Conservation (phyloP, 1,139 yeast species). For the Saccharomycopsis crataegensis region DNA sequence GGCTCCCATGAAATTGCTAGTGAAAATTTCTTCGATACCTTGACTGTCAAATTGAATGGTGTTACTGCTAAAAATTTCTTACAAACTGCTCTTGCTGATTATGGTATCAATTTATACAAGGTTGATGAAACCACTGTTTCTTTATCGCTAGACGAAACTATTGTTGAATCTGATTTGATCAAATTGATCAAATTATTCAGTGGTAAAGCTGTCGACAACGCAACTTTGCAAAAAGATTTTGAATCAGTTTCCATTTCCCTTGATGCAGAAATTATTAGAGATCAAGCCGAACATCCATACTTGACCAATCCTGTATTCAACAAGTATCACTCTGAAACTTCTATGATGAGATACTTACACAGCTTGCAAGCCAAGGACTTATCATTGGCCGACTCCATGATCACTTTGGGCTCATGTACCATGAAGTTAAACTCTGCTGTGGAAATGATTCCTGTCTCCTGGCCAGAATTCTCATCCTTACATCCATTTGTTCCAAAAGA, state of each 20-base stretch:
- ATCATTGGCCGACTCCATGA: slow-evolving; percentile 93
- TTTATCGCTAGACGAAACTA: slow-evolving; percentile 82
- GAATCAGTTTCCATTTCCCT: slow-evolving; percentile 56
- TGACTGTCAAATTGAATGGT: slow-evolving; percentile 54
- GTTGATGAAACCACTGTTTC: slow-evolving; percentile 58
- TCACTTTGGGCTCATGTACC: slow-evolving; percentile 94
- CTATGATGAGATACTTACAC: slow-evolving; percentile 86
- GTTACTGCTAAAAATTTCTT: slow-evolving; percentile 45
- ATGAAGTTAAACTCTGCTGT: slow-evolving; percentile 96
- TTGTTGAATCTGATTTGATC: slow-evolving; percentile 52
- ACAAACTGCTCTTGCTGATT: slow-evolving; percentile 47
- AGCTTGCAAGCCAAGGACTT: slow-evolving; percentile 81
- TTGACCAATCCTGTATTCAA: slow-evolving; percentile 76
- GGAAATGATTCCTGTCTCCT: slow-evolving; percentile 88
- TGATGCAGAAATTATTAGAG: slow-evolving; percentile 37
- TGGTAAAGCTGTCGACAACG: slow-evolving; percentile 23
- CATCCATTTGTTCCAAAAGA: slow-evolving; percentile 91
- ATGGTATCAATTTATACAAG: slow-evolving; percentile 70
- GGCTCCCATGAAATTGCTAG: slow-evolving; percentile 47
- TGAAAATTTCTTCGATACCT: slow-evolving; percentile 77
- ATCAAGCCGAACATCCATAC: slow-evolving; percentile 53
- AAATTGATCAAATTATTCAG: slow-evolving; percentile 55
- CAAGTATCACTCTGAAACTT: slow-evolving; percentile 86
- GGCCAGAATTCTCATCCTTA: slow-evolving; percentile 83
- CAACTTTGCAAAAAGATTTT: slow-evolving; percentile 26